Evolutionary conservation across 2,329 filamentous ascomycete genomes (phyloP).

Genomic region (Aphanoascus verrucosus): DNA sequence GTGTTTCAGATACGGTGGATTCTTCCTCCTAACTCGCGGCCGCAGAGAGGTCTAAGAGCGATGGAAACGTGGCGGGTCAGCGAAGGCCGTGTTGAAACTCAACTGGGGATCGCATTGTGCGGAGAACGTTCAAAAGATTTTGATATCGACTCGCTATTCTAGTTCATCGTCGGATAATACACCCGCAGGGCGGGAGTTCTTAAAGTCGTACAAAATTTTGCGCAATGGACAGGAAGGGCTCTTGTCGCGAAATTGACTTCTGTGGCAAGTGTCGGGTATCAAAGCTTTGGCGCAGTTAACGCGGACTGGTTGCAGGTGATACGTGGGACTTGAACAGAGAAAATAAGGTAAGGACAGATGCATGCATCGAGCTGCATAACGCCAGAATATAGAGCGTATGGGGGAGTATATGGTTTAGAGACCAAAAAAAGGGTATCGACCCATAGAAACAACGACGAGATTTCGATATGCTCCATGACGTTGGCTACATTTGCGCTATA

Average conservation of each 20-base stretch:
- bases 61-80: constrained; percentile 9
- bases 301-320: constrained; percentile 6
- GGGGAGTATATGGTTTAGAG: neutral
- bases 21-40: neutral
- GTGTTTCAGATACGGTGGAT: constrained; percentile 2
- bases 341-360: constrained; percentile 7
- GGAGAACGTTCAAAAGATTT: neutral
- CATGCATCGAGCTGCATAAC: constrained; percentile 5
- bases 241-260: neutral
- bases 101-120: neutral
- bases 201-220: neutral
- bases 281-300: constrained; percentile 2
- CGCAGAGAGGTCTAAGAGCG: neutral
- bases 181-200: neutral
- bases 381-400: neutral
- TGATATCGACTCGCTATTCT: constrained; percentile 7
- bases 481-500: neutral
- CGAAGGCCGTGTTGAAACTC: neutral
- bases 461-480: constrained; percentile 12
- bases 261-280: constrained; percentile 12
- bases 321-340: constrained; percentile 6
- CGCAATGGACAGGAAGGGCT: neutral
- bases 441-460: neutral
- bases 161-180: constrained; percentile 2
- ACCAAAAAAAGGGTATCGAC: neutral